These are phyloP conservation scores for Lecanicillium sp. DNA, from an alignment of 2,329 filamentous ascomycete genomes.

Conservation along the genomic window DNA sequence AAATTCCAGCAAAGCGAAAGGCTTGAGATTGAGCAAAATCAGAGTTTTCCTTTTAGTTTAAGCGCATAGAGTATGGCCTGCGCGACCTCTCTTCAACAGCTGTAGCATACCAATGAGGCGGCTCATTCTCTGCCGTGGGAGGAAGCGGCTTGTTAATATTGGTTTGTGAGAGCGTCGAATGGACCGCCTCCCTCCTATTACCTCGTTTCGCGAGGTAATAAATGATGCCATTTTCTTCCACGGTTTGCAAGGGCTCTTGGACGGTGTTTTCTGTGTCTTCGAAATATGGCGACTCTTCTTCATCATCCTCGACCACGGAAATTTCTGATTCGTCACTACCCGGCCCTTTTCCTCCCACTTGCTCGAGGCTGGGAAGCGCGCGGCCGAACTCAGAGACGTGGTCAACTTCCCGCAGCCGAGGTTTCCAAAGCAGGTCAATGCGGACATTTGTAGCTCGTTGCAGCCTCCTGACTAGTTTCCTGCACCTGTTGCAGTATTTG, in stretches of 20 bases:
- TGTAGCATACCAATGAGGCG: background rate
- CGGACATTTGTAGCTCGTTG: conserved; percentile 18
- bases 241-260: background rate
- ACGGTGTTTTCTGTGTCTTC: background rate
- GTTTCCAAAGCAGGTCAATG: conserved; percentile 19
- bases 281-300: too few relatives aligned
- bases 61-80: too few relatives aligned
- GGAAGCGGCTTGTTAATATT: conserved; percentile 7
- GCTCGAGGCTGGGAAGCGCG: too few relatives aligned
- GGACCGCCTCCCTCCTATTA: background rate
- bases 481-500: conserved; percentile 22
- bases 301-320: too few relatives aligned
- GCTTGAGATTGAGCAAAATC: too few relatives aligned
- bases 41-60: too few relatives aligned
- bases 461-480: conserved; percentile 16
- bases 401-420: conserved; percentile 12
- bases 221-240: conserved; percentile 2
- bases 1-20: too few relatives aligned
- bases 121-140: conserved; percentile 1
- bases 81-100: too few relatives aligned
- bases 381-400: too few relatives aligned
- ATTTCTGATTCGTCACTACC: too few relatives aligned
- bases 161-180: background rate
- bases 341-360: too few relatives aligned
- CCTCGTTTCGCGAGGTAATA: background rate